These are phyloP conservation scores for Talaromyces piceae DNA, from an alignment of 2,329 filamentous ascomycete species.

Conservation along the genomic window DNA sequence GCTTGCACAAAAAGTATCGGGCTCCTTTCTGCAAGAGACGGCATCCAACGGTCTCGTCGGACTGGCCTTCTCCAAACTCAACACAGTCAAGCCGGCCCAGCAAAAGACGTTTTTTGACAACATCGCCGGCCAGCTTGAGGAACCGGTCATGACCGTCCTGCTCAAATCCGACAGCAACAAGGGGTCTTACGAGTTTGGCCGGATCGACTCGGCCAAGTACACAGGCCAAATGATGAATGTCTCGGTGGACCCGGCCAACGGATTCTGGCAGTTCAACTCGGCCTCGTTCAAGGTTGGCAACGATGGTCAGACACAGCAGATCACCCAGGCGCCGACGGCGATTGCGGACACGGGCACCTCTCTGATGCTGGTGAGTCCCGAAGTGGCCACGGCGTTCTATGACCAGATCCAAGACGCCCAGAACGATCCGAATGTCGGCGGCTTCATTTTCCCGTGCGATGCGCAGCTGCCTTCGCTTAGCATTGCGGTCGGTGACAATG, in stretches of 20 bases:
- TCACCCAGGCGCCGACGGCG: constrained; percentile 32
- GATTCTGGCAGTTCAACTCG: constrained; percentile 63
- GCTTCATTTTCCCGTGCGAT: constrained; percentile 54
- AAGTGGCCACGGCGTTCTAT: constrained; percentile 56
- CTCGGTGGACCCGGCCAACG: constrained; percentile 52
- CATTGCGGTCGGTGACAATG: constrained; percentile 46
- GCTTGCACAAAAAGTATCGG: constrained; percentile 53
- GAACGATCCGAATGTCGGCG: constrained; percentile 37
- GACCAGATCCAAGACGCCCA: constrained; percentile 44
- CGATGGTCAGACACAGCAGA: constrained; percentile 27
- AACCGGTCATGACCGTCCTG: constrained; percentile 64
- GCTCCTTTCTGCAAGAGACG: constrained; percentile 52
- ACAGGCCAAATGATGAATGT: constrained; percentile 56
- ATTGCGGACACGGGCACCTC: constrained; percentile 65
- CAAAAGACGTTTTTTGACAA: constrained; percentile 72
- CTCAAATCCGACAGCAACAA: constrained; percentile 49
- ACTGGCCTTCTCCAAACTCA: constrained; percentile 58
- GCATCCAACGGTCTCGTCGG: constrained; percentile 62
- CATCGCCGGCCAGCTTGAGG: constrained; percentile 50
- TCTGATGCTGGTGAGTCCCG: constrained; percentile 53
- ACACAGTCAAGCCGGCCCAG: constrained; percentile 54
- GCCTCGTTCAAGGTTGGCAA: constrained; percentile 49
- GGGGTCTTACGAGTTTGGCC: constrained; percentile 68
- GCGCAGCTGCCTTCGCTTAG: constrained; percentile 47
- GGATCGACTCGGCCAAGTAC: constrained; percentile 58